Evolutionary conservation across 192 early-diverging fungal species (phyloP), one percentile per base, ranked within the genome.

Genomic region (Coemansia umbellata): DNA sequence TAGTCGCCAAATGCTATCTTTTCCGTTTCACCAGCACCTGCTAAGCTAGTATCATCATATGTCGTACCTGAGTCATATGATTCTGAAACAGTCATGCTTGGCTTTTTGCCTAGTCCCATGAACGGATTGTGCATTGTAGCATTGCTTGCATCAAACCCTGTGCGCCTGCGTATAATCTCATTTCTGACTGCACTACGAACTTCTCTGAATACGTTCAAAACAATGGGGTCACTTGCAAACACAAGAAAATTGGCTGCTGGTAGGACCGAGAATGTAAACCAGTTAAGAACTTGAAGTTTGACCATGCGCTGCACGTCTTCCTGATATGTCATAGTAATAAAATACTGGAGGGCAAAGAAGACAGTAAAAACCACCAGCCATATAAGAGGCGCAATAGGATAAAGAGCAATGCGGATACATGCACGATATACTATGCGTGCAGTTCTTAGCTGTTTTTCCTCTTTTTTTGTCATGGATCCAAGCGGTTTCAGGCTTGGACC

Each of bases 331-430:
- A 71, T 33, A 2, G 60, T 55, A 5, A 51, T 23, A 6, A 27
- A 41, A 33, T 65, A 72, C 21, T 72, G 69, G 6, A 43, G 19
- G 3, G 19, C 18, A 24, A 60, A 64, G 53, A 54, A 71, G 3
- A 17, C 26, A 9, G 48, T 21, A n/a, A 45, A 21, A 8, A 58
- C 19, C 0, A 60, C 37, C 61, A 55, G 65, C 57, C 62, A 65
- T 14, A 37, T 15, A 0, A 72, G 1, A 23, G 62, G 69, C 7
- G 53, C 55, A 33, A 64, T 32, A 1, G 69, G 61, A 44, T 71
- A 71, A 3, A 64, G 43, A 3, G 69, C 69, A 36, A 71, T 71
- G n/a, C 69, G 60, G 13, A 71, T 71, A 19, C 56, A 58, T 10
- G 69, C 61, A 10, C 42, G 33, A 42, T 71, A 60, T 31, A 71